Conservation (phyloP, 1,284 basidiomycete genomes). For the Erythrobasidium hasegawianum region DNA sequence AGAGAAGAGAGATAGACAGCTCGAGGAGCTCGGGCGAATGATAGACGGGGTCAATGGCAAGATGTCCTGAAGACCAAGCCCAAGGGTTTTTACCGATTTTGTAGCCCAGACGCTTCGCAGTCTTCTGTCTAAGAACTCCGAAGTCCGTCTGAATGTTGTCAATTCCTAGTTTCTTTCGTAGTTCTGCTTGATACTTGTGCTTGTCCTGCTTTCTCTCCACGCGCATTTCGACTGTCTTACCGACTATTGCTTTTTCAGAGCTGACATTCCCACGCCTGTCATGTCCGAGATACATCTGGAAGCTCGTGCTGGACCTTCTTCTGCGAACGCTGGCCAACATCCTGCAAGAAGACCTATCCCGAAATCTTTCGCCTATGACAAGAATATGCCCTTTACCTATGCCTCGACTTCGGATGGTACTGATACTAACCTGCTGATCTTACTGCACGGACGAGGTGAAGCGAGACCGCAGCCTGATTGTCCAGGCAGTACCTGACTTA, state of each 20-base stretch:
- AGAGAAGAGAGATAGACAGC: slow-evolving; percentile 18
- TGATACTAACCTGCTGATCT: slow-evolving; percentile 48
- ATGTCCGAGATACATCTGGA: slow-evolving; percentile 4
- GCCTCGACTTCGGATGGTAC: slow-evolving; percentile 40
- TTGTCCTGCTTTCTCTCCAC: no score
- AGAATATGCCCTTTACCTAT: slow-evolving; percentile 36
- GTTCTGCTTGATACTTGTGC: no score
- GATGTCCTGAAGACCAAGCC: no score
- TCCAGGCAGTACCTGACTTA: not conserved
- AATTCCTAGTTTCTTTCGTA: no score
- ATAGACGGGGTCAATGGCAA: slow-evolving; percentile 1
- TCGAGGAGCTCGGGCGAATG: slow-evolving; percentile 16
- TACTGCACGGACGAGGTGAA: slow-evolving; percentile 50
- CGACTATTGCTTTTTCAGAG: no score
- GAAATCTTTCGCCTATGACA: slow-evolving; percentile 2
- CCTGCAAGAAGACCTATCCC: not conserved
- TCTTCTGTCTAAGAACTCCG: no score
- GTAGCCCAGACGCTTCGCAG: no score
- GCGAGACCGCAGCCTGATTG: no score
- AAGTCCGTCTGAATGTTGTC: no score
- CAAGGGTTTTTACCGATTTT: no score
- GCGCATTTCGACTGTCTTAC: no score
- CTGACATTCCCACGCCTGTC: no score
- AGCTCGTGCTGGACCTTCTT: not conserved
- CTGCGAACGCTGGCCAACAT: not conserved